Base-by-base conservation (phyloP, 2,329 filamentous ascomycete species). In the Aspergillus aculeatus region DNA sequence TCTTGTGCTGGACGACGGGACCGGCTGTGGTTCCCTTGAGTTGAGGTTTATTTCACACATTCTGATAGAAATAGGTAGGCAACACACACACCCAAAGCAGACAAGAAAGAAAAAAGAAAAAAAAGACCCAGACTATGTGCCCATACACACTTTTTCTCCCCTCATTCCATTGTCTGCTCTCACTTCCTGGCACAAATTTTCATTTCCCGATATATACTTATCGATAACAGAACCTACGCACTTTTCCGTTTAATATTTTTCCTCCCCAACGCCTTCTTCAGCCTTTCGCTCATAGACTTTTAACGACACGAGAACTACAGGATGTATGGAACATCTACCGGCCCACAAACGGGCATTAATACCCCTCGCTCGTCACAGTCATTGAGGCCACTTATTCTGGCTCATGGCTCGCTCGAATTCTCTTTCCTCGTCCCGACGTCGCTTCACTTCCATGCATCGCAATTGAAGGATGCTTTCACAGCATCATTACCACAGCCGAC, bases 341-440 rank as follows among this genome's bases (percentile, higher is more conserved):
- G 89, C 80, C 88, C 91, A 63, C 93, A 96, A 80, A 99, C 95
- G 82, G 95, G 95, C 80, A 92, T 96, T 75, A 96, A 93, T 68
- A 99, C 95, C 69, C 95, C 95, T 70, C 89, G 95, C 80, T 96
- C 94, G 59, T 95, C 91, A 69, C 89, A 92, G 67, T 96, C 94
- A 66, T 87, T 97, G 67, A 91, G 95, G 68, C 94, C 95, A 64
- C 87, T 99, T 74, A 92, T 90, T 71, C 85, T 99, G 73, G 85
- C 88, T 67, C 95, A 99, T 79, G 95, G 96, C 76, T 92, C 91
- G 57, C 92, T 99, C 80, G 95, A 99, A 78, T 92, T 96, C 73
- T 94, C 92, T 56, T 95, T 99, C 77, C 88, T 97, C 73, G 90
- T 99, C 74, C 94, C 95, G 60, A 98, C 95, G 69, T 91, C 88